A percentile compares a stretch with the other conserved stretches of the same genome.
phyloP scores from a whole-genome alignment of 2,329 filamentous ascomycete species.

The Phoma sp. region DNA sequence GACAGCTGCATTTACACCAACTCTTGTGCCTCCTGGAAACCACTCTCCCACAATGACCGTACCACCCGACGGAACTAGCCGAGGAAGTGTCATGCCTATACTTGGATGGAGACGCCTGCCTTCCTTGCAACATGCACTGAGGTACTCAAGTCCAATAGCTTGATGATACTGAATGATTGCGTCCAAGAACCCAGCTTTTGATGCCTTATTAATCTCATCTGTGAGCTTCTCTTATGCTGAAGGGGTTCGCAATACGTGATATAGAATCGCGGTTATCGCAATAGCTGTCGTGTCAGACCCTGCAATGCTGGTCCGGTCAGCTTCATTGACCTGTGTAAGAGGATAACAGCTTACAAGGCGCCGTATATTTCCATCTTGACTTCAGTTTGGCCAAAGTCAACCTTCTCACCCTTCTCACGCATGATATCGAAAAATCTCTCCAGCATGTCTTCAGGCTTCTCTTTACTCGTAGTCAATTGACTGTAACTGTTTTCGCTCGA shows the following conservation, averaged over 20 bases:
- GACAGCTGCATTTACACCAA: constrained; percentile 50
- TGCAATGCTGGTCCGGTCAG: neutral
- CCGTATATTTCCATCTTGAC: constrained; percentile 36
- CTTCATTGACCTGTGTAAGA: neutral
- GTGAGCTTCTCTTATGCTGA: constrained; percentile 11
- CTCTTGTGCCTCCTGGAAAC: constrained; percentile 48
- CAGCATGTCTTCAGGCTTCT: constrained; percentile 34
- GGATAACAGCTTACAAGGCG: constrained; percentile 1
- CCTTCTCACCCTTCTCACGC: constrained; percentile 37
- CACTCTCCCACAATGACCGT: constrained; percentile 23
- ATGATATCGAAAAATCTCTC: constrained; percentile 41
- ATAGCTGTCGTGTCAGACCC: neutral
- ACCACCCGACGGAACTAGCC: constrained; percentile 31
- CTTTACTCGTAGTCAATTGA: neutral
- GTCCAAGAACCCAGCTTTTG: neutral
- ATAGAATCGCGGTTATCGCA: constrained; percentile 39
- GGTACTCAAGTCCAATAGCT: constrained; percentile 44
- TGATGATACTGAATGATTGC: neutral
- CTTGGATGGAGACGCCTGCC: constrained; percentile 52
- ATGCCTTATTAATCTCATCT: constrained; percentile 27
- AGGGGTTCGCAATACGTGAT: constrained; percentile 47
- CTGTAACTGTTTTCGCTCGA: neutral
- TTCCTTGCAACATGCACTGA: constrained; percentile 56
- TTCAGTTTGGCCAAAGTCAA: constrained; percentile 41
- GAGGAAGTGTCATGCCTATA: constrained; percentile 25